Evolutionary conservation across 73 alveolate species (phyloP), one percentile per base, ranked within the genome.

Genomic region (Paramecium sonneborni): DNA sequence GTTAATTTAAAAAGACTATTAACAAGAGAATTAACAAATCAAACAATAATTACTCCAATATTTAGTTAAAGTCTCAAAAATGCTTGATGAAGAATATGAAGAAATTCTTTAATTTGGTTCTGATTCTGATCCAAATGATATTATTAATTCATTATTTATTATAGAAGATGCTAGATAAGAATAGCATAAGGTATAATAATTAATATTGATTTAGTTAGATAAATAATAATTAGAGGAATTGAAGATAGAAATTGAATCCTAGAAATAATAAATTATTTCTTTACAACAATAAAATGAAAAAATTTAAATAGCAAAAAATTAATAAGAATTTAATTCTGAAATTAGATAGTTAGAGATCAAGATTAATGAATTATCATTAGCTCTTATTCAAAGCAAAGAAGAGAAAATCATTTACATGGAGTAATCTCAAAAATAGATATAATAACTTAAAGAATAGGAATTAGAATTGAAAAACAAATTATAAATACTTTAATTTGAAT

Each of bases 131-230:
- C 21, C 55, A 4, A 46, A 23, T 20, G 90, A 79, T 44, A 79
- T 79, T 30, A 26, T 79, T 3, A 79, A 79, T 79, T 38, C 90
- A 39, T 44, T 79, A 38, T 79, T 79, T 39, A 79, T 79, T 3
- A 39, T 79, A n/a, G 90, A 79, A 24, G 90, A 79, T 41, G 90
- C 90, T 34, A n/a, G 90, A 23, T 23, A 39, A 44, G 90, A 79
- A n/a, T 46, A 79, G 41, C 15, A 15, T 2, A 39, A 79, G 55
- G 90, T 79, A 6, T 24, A 24, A 43, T 20, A 5, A 35, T 79
- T 30, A 41, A 79, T 52, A 52, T 79, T 23, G 28, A 21, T 21
- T 3, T 43, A 79, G 72, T 24, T 14, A 79, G 90, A 79, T 38
- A 43, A 79, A 32, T 24, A 62, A 62, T 12, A 62, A 62, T 62